Evolutionary conservation across 2,329 filamentous ascomycete species (phyloP).

Genomic region (Ophiocordyceps robertsii): DNA sequence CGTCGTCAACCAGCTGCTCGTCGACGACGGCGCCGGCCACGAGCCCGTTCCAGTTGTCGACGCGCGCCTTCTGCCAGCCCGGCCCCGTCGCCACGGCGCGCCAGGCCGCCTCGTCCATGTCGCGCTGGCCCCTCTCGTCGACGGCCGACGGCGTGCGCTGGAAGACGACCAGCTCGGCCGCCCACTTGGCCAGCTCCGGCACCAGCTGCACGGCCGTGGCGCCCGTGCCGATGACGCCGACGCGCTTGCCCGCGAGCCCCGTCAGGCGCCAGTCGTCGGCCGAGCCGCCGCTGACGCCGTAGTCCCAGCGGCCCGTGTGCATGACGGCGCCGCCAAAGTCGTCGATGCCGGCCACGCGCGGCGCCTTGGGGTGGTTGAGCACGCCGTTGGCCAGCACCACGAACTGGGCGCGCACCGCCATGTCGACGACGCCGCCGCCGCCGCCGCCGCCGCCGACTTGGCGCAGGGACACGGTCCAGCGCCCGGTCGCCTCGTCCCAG

Average conservation of each 20-base stretch:
- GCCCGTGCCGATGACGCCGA: constrained; percentile 37
- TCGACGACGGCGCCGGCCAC: constrained; percentile 27
- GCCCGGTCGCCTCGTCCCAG: constrained; percentile 29
- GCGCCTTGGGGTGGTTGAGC: constrained; percentile 25
- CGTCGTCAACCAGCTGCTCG: constrained; percentile 33
- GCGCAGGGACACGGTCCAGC: constrained; percentile 9
- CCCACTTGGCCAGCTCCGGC: constrained; percentile 29
- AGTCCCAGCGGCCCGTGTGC: constrained; percentile 34
- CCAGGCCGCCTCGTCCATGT: constrained; percentile 29
- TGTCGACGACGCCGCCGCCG: neutral
- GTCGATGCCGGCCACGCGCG: constrained; percentile 27
- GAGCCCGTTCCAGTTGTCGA: constrained; percentile 4
- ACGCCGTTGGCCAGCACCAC: constrained; percentile 24
- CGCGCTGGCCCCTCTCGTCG: constrained; percentile 20
- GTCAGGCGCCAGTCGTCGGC: constrained; percentile 23
- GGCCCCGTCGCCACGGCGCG: constrained; percentile 15
- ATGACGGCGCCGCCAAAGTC: constrained; percentile 27
- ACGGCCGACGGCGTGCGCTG: constrained; percentile 38
- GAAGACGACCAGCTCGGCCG: constrained; percentile 39
- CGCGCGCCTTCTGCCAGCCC: constrained; percentile 36
- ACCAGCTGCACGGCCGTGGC: constrained; percentile 33
- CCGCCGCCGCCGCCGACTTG: constrained; percentile 12
- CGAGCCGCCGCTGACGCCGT: constrained; percentile 26
- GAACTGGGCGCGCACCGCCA: constrained; percentile 24
- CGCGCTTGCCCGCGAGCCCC: constrained; percentile 30